A percentile compares a stretch with the other conserved stretches of the same genome.
Evolutionary conservation across 192 early-diverging fungal species (phyloP).

Genomic region (Coemansia sp.): DNA sequence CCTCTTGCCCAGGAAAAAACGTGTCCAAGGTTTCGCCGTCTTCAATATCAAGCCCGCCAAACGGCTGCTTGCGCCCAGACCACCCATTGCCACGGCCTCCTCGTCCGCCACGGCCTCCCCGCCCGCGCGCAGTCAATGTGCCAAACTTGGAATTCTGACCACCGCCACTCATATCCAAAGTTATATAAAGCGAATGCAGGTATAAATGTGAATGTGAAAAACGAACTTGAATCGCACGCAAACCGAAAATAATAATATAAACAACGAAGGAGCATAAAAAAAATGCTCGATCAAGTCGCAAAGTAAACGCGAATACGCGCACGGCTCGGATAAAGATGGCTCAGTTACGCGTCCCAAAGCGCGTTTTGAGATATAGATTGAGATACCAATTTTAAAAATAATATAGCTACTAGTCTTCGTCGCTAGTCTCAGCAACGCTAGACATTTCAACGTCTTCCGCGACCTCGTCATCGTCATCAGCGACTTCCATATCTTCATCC

Average conservation of each 20-base stretch:
- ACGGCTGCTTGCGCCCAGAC: slow-evolving; percentile 21
- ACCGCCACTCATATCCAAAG: slow-evolving; percentile 4
- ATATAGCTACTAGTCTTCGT: slow-evolving; percentile 8
- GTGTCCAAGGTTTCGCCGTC: slow-evolving; percentile 6
- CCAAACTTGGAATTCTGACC: slow-evolving; percentile 32
- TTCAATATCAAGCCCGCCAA: slow-evolving; percentile 10
- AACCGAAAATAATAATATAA: background rate
- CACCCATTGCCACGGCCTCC: slow-evolving; percentile 9
- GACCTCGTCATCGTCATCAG: slow-evolving; percentile 20
- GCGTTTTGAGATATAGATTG: background rate
- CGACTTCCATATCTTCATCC: slow-evolving; percentile 3
- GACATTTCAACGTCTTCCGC: slow-evolving; percentile 27
- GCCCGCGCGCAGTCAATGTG: slow-evolving; percentile 24
- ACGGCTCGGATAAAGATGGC: background rate
- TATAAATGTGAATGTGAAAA: background rate
- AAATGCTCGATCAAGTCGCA: background rate
- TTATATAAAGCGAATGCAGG: background rate
- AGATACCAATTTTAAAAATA: background rate
- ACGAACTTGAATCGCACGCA: too few species aligned
- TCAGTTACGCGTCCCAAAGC: slow-evolving; percentile 1
- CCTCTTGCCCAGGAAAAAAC: slow-evolving; percentile 10
- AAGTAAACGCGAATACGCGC: background rate
- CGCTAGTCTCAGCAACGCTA: slow-evolving; percentile 31
- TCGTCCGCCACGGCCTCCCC: slow-evolving; percentile 22
- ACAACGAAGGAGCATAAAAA: background rate